Evolutionary conservation across 2,329 filamentous ascomycete species (phyloP).

Genomic region (Aspergillus sp.): DNA sequence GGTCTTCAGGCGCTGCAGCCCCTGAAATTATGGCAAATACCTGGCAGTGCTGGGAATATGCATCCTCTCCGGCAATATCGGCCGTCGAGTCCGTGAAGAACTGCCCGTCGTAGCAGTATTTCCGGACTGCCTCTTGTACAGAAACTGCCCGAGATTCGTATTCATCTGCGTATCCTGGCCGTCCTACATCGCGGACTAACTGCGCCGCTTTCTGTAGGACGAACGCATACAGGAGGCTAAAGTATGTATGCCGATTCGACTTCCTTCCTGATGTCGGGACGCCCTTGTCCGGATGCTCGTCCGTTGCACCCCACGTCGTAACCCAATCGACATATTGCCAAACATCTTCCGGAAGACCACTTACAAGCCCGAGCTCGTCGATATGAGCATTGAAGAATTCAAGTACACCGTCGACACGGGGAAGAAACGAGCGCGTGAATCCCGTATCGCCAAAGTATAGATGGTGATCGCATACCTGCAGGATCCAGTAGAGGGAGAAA

Average conservation of each 20-base stretch:
- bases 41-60: slow-evolving; percentile 32
- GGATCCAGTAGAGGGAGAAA: slow-evolving; percentile 36
- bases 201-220: slow-evolving; percentile 34
- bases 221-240: slow-evolving; percentile 43
- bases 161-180: slow-evolving; percentile 32
- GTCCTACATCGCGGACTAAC: slow-evolving; percentile 33
- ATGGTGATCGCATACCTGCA: slow-evolving; percentile 33
- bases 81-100: slow-evolving; percentile 37
- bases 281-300: slow-evolving; percentile 37
- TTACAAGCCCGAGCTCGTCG: slow-evolving; percentile 22
- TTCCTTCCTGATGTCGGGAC: slow-evolving; percentile 39
- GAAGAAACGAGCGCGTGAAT: slow-evolving; percentile 24
- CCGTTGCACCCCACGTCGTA: slow-evolving; percentile 30
- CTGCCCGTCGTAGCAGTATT: slow-evolving; percentile 30
- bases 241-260: slow-evolving; percentile 43
- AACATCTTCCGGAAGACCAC: slow-evolving; percentile 23
- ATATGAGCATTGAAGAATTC: slow-evolving; percentile 25
- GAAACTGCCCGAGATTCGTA: slow-evolving; percentile 23
- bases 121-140: slow-evolving; percentile 22
- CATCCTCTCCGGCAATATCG: slow-evolving; percentile 22
- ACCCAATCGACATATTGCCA: slow-evolving; percentile 41
- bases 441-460: slow-evolving; percentile 30
- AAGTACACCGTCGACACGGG: slow-evolving; percentile 25
- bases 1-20: slow-evolving; percentile 15
- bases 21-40: slow-evolving; percentile 32